Base-by-base conservation (phyloP, 345 rosid species). In the Citrus glauca region DNA sequence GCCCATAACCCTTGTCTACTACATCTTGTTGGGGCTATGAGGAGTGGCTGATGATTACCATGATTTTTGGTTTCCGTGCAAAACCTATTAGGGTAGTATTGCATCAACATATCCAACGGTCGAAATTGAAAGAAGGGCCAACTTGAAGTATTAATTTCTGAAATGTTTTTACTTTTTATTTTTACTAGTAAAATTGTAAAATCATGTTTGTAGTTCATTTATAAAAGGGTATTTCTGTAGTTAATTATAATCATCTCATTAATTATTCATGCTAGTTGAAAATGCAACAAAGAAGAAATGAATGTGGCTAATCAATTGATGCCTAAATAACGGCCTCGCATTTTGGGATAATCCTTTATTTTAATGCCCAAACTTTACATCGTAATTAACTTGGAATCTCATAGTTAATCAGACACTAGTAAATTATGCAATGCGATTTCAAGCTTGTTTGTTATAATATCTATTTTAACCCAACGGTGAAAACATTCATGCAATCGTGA, bases 1-100 rank as follows among this genome's bases (percentile, higher is more conserved):
- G 87, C 99, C 99, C 27, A 94, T 96, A 80, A 94, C 99, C 2
- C 94, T 96, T 9, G 87, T 93, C 67, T 96, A 94, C 91, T 96
- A 96, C 91, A 90, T 96, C 75, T 75, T 93, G 61, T 55, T 96
- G 89, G 99, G 97, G 35, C 69, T 96, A 80, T 91, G 86, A 20
- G 4, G 4, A 24, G 82, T 50, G 61, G 28, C 22, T 45, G 33
- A 65, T n/a, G 11, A n/a, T 8, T 28, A 57, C 75, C 17, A 64
- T 57, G 73, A 25, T 59, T 30, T 56, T 25, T 72, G 75, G 78
- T 80, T 77, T 62, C 77, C 57, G 67, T 73, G 57, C 59, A 73
- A 37, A 33, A 35, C 66, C 60, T 37, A 17, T 13, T 22, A 35
- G 73, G 64, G 24, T 40, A 40, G 70, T 32, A 66, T 40, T 48